phyloP scores from a whole-genome alignment of 306 rosid species.

The Trifolium dubium region DNA sequence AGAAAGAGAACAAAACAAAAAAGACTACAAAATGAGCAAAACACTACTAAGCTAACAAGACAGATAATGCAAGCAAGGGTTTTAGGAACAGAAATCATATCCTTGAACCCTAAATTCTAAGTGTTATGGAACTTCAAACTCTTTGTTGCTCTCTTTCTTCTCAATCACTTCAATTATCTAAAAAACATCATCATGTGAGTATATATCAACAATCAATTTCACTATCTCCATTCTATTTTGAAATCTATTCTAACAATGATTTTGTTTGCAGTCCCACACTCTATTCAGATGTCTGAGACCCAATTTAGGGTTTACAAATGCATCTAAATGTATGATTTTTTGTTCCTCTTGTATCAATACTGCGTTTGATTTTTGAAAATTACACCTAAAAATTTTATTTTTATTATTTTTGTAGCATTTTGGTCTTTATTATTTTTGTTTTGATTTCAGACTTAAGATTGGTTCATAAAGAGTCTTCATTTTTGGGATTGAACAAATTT shows the following conservation, averaged over 20 bases:
- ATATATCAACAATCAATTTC: background rate
- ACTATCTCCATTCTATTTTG: background rate
- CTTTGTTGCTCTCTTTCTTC: constrained; percentile 55
- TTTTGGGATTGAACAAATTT: constrained; percentile 40
- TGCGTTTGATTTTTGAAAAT: background rate
- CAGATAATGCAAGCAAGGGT: background rate
- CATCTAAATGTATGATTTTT: constrained; percentile 48
- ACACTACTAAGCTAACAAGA: no score
- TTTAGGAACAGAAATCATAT: background rate
- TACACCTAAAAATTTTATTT: background rate
- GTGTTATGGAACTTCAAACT: constrained; percentile 51
- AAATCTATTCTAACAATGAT: background rate
- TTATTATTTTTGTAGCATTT: no score
- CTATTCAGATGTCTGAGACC: constrained; percentile 31
- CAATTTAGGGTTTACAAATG: constrained; percentile 29
- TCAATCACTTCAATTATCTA: constrained; percentile 34
- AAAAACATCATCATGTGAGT: constrained; percentile 29
- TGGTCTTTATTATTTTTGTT: background rate
- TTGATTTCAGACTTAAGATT: constrained; percentile 51
- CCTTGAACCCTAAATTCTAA: constrained; percentile 46
- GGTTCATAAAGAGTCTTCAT: constrained; percentile 37
- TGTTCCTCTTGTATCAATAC: background rate
- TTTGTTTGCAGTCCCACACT: constrained; percentile 29
- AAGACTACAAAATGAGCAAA: no score
- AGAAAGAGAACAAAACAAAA: no score